Evolutionary conservation across 495 filamentous ascomycete species (phyloP).

Genomic region (Schizothecium vesticola): DNA sequence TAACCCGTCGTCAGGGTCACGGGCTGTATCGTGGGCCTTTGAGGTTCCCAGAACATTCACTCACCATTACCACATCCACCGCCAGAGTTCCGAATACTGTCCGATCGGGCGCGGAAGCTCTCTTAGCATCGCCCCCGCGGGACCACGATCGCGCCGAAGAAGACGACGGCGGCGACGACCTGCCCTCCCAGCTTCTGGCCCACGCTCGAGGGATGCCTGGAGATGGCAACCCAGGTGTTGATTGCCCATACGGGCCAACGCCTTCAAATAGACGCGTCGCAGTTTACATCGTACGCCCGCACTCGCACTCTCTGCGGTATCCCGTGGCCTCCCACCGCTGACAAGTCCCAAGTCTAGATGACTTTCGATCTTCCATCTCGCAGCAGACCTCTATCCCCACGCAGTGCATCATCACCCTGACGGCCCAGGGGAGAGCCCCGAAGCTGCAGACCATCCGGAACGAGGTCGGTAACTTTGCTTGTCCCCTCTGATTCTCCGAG

Average conservation of each 20-base stretch:
- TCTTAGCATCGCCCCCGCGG: neutral
- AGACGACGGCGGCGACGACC: neutral
- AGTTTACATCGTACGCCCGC: slow-evolving; percentile 60
- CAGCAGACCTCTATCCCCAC: slow-evolving; percentile 60
- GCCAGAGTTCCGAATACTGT: neutral
- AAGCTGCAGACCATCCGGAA: slow-evolving; percentile 66
- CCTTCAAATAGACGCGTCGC: slow-evolving; percentile 63
- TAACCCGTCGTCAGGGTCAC: neutral
- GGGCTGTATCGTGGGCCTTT: neutral
- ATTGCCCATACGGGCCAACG: slow-evolving; percentile 85
- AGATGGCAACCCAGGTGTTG: slow-evolving; percentile 69
- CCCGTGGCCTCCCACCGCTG: neutral
- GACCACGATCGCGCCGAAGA: neutral
- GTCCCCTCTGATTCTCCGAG: neutral
- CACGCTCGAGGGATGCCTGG: slow-evolving; percentile 28
- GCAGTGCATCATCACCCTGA: slow-evolving; percentile 74
- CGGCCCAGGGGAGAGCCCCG: slow-evolving; percentile 71
- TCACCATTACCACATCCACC: neutral
- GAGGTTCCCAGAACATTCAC: neutral
- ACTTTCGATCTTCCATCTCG: slow-evolving; percentile 69
- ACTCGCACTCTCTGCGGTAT: neutral
- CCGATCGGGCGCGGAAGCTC: neutral
- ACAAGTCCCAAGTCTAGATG: slow-evolving; percentile 37
- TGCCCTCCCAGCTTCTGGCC: neutral
- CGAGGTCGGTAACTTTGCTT: slow-evolving; percentile 54